phyloP scores from a whole-genome alignment of 2,329 filamentous ascomycete genomes.

The Aquanectria penicillioides region DNA sequence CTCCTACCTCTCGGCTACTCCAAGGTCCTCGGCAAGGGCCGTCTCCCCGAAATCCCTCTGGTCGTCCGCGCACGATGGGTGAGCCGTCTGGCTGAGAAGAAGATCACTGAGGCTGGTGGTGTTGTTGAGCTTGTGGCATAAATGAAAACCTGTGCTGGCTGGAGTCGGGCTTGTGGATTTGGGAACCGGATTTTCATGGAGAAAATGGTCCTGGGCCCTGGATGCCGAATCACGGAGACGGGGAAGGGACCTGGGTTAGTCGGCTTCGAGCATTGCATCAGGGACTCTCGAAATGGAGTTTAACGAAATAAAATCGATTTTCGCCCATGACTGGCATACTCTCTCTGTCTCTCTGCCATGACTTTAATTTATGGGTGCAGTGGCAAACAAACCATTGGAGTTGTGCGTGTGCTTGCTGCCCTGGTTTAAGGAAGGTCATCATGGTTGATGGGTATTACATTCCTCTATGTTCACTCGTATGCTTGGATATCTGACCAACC shows the following conservation, averaged over 20 bases:
- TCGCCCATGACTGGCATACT: conserved; percentile 48
- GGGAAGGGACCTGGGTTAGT: conserved; percentile 46
- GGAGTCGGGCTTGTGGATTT: conserved; percentile 48
- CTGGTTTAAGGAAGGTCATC: conserved; percentile 3
- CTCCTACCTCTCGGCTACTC: conserved; percentile 97
- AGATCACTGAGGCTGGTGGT: conserved; percentile 98
- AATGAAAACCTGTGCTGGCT: conserved; percentile 39
- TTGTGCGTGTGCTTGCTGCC: not conserved
- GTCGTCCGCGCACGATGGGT: conserved; percentile 97
- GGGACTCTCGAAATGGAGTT: conserved; percentile 52
- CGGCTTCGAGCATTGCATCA: conserved; percentile 56
- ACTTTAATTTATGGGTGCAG: conserved; percentile 9
- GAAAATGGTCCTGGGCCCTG: conserved; percentile 37
- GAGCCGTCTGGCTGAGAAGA: conserved; percentile 95
- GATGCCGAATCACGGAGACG: conserved; percentile 31
- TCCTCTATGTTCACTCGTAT: conserved; percentile 27
- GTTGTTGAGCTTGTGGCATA: conserved; percentile 95
- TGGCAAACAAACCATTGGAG: not conserved
- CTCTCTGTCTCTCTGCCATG: too few species aligned
- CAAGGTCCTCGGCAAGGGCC: conserved; percentile 98
- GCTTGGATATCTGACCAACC: conserved; percentile 29
- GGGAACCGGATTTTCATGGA: conserved; percentile 43
- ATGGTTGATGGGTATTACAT: conserved; percentile 24
- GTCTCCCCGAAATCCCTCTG: conserved; percentile 90
- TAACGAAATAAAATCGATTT: conserved; percentile 53